Conservation (phyloP, 805 yeast species). For the Wickerhamiella musiphila region DNA sequence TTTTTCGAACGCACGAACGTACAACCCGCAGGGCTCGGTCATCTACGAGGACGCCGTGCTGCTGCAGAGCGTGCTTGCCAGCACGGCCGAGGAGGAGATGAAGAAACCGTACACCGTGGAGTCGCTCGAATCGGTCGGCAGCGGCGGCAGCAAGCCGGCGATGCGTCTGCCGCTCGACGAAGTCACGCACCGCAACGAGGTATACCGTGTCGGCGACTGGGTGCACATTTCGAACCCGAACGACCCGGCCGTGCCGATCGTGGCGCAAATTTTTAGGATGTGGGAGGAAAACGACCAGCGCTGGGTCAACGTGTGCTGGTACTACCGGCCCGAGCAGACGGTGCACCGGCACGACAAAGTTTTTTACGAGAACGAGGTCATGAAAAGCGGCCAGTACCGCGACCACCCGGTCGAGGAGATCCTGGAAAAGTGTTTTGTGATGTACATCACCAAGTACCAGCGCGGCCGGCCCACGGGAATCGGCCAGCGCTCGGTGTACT, state of each 20-base stretch:
- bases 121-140: conserved; percentile 38
- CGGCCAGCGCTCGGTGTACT: conserved; percentile 55
- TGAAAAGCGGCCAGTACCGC: conserved; percentile 90
- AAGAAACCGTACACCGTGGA: conserved; percentile 47
- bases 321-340: conserved; percentile 93
- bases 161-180: conserved; percentile 73
- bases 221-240: conserved; percentile 73
- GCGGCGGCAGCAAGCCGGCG: too few relatives aligned
- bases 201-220: conserved; percentile 88
- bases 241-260: conserved; percentile 77
- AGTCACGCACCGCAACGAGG: conserved; percentile 50
- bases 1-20: conserved; percentile 56
- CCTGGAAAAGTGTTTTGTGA: conserved; percentile 84
- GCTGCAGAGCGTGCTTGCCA: conserved; percentile 44
- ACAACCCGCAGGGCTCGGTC: conserved; percentile 38
- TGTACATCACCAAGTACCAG: conserved; percentile 84
- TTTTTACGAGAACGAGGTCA: conserved; percentile 86
- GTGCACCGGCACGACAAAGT: conserved; percentile 81
- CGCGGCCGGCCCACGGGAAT: conserved; percentile 79
- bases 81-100: conserved; percentile 46
- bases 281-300: conserved; percentile 74
- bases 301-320: conserved; percentile 95
- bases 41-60: conserved; percentile 43
- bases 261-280: conserved; percentile 82
- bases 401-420: conserved; percentile 83